Conservation (phyloP, 768 basidiomycete genomes). For the Russula abietina region DNA sequence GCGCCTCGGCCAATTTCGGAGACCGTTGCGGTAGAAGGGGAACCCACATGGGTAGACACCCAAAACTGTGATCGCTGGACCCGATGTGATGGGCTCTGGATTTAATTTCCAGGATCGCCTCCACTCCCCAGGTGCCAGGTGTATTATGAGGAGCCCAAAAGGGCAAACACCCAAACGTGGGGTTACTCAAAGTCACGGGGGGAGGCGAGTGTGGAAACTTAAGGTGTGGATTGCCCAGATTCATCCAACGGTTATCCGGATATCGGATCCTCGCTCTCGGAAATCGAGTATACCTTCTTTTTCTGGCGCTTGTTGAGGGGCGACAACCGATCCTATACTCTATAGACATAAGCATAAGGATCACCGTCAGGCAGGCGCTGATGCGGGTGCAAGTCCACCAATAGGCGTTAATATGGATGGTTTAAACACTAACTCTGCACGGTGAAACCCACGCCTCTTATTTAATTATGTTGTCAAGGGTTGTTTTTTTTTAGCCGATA, state of each 20-base stretch:
- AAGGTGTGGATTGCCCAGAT: conserved; percentile 13
- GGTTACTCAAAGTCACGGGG: conserved; percentile 10
- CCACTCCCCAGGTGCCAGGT: conserved; percentile 2
- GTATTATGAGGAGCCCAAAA: conserved; percentile 1
- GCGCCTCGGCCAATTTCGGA: conserved; percentile 18
- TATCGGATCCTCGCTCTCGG: conserved; percentile 17
- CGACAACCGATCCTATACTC: conserved; percentile 5
- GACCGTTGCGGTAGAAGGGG: not conserved
- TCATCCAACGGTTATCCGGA: conserved; percentile 9
- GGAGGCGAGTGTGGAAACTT: not conserved
- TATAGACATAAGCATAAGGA: not conserved
- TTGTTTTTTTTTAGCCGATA: not conserved
- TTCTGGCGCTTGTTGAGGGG: conserved; percentile 7
- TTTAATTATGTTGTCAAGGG: conserved; percentile 1
- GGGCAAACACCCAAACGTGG: conserved; percentile 6
- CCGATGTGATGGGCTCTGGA: conserved; percentile 10
- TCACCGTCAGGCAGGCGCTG: not conserved
- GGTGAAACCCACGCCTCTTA: not conserved
- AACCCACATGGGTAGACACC: not conserved
- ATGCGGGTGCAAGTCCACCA: not conserved
- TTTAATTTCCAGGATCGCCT: conserved; percentile 1
- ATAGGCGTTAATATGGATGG: conserved; percentile 1
- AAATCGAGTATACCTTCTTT: not conserved
- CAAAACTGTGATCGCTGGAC: conserved; percentile 15
- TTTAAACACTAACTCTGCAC: conserved; percentile 2